A percentile compares a stretch with the other conserved stretches of the same genome.
Conservation (phyloP, 2,329 filamentous ascomycete species). For the Penicillium verrucosum region DNA sequence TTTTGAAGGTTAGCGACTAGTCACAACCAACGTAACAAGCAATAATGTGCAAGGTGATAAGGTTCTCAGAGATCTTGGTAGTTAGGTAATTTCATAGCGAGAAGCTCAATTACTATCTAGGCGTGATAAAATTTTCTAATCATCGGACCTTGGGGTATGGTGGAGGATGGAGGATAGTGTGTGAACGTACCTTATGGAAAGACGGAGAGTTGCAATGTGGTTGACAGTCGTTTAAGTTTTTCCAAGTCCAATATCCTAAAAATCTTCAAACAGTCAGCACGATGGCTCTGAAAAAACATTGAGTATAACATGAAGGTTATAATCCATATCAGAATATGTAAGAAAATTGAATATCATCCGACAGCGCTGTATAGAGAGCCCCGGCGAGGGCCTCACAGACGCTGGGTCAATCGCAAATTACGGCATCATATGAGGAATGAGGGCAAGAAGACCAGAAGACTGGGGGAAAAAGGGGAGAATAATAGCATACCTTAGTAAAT, state of each 20-base stretch:
- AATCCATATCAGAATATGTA: conserved; percentile 89
- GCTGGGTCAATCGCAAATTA: conserved; percentile 99
- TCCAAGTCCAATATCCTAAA: conserved; percentile 4
- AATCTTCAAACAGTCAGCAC: conserved; percentile 29
- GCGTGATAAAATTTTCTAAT: conserved; percentile 59
- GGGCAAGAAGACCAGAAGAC: background rate
- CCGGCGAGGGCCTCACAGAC: conserved; percentile 86
- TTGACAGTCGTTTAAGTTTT: background rate
- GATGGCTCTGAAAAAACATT: conserved; percentile 3
- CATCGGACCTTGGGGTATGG: conserved; percentile 50
- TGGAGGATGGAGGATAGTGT: background rate
- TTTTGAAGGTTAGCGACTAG: conserved; percentile 23
- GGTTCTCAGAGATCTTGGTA: conserved; percentile 69
- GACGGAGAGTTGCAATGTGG: background rate
- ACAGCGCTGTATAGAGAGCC: conserved; percentile 72
- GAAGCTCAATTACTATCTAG: conserved; percentile 68
- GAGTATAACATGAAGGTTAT: conserved; percentile 1
- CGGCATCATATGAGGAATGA: conserved; percentile 67
- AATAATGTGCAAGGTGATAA: conserved; percentile 16
- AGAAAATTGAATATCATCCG: conserved; percentile 86
- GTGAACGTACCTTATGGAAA: conserved; percentile 26
- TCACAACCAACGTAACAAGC: conserved; percentile 15
- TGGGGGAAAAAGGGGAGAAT: background rate
- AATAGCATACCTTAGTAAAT: conserved; percentile 23
- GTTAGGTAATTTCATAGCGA: conserved; percentile 56